Base-by-base conservation (phyloP, 257 asterid genomes). In the Jasminum sambac region DNA sequence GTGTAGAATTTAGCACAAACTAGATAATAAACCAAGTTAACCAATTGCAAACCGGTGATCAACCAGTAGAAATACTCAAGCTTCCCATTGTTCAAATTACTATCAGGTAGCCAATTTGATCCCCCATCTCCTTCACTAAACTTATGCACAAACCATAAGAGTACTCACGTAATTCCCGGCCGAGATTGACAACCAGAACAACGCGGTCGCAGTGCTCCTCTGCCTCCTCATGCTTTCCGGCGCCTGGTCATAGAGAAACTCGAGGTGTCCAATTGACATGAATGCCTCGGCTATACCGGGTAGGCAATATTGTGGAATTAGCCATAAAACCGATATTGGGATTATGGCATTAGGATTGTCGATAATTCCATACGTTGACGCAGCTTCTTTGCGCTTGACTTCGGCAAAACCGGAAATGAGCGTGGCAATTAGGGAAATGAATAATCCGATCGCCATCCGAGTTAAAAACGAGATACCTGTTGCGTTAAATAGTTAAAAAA, bases 171-270 rank as follows among this genome's bases (percentile, higher is more conserved):
- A 91, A 50, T 84, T 89, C 44, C 97, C 96, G 0, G 90, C 95
- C 0, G 97, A 84, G 8, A 89, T 91, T 5, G 97, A 67, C 2
- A 87, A 72, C 97, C 97, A 89, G 46, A 87, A 91, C 38, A 89
- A 30, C 17, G 97, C 96, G 0, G 87, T 84, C 0, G 97, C 91
- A 0, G 91, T 87, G 79, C n/a, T n/a, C n/a, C n/a, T n/a, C n/a
- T n/a, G n/a, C n/a, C 91, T 85, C 78, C 89, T 78, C 98, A 90
- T 93, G 43, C 98, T 89, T 81, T 90, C 97, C 34, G 98, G 97
- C 8, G 94, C 81, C 79, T 93, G 97, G 71, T 90, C 96, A 8
- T 88, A 93, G 81, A 90, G 87, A 67, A 93, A 90, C 79, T 93
- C 96, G 5, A 90, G 81, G 42, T 85, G 95, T 30, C 98, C 95